phyloP scores from a whole-genome alignment of 495 filamentous ascomycete species.

The Collariella sp. region DNA sequence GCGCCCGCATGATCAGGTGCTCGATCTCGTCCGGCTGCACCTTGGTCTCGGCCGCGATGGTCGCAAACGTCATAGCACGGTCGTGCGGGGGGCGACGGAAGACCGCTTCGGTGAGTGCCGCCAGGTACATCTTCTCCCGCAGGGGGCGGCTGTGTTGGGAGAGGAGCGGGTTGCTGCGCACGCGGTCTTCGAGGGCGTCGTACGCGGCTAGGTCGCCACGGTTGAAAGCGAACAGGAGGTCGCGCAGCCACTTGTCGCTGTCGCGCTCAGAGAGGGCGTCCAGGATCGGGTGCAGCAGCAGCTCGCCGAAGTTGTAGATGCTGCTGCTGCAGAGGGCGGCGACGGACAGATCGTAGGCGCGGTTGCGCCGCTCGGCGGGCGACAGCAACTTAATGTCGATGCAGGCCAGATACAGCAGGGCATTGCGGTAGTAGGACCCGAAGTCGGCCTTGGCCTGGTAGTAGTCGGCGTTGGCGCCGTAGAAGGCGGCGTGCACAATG shows the following conservation, averaged over 20 bases:
- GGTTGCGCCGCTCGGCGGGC: constrained; percentile 59
- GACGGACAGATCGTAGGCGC: constrained; percentile 87
- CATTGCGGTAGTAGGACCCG: constrained; percentile 91
- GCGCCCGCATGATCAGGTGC: constrained; percentile 96
- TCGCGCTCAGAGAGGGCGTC: constrained; percentile 58
- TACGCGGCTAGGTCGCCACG: constrained; percentile 84
- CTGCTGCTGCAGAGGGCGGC: constrained; percentile 85
- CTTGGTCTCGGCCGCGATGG: constrained; percentile 86
- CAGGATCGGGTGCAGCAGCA: constrained; percentile 92
- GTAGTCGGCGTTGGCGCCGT: constrained; percentile 90
- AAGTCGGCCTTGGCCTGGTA: constrained; percentile 90
- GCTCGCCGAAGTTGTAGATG: constrained; percentile 99
- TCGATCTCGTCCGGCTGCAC: constrained; percentile 87
- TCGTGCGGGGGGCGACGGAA: constrained; percentile 94
- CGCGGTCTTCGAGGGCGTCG: constrained; percentile 67
- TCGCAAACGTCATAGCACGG: constrained; percentile 81
- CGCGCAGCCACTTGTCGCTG: constrained; percentile 71
- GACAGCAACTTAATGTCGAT: constrained; percentile 71
- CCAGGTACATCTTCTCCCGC: constrained; percentile 93
- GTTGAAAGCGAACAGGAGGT: constrained; percentile 96
- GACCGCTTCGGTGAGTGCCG: constrained; percentile 90
- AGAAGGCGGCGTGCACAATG: constrained; percentile 93
- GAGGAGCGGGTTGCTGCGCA: constrained; percentile 69
- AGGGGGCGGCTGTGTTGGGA: constrained; percentile 71
- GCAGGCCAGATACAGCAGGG: constrained; percentile 96